Evolutionary conservation across 2,329 filamentous ascomycete genomes (phyloP).

Genomic region (Arthrobotrys pseudoclavata): DNA sequence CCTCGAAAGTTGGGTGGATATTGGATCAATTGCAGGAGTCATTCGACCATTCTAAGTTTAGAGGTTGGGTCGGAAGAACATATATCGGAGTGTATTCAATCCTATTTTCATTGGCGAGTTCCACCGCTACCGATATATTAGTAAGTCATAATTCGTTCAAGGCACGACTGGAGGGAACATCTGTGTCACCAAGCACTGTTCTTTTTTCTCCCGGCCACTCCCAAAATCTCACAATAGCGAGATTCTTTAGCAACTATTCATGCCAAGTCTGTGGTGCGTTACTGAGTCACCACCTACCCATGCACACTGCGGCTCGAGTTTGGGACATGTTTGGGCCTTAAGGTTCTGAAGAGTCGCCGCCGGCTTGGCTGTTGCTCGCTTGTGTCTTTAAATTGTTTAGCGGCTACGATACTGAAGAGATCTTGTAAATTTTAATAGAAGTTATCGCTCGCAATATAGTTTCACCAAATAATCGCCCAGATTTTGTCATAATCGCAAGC

Average conservation of each 20-base stretch:
- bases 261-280: background rate
- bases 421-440: background rate
- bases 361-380: background rate
- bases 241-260: background rate
- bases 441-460: background rate
- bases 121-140: background rate
- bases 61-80: background rate
- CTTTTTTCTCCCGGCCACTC: background rate
- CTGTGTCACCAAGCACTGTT: background rate
- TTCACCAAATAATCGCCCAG: background rate
- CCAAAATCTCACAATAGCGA: background rate
- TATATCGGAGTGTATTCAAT: background rate
- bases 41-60: too few species aligned
- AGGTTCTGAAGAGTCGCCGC: background rate
- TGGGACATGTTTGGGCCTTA: background rate
- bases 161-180: background rate
- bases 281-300: constrained; percentile 6
- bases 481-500: background rate
- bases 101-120: background rate
- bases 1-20: background rate
- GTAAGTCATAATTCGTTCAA: background rate
- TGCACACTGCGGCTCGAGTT: constrained; percentile 58
- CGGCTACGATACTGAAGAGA: too few species aligned
- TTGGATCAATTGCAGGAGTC: background rate
- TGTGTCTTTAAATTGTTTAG: background rate